Evolutionary conservation across 352 stramenopile species (phyloP), one percentile per base, ranked within the genome.

Genomic region (Phytophthora macrochlamydospora): DNA sequence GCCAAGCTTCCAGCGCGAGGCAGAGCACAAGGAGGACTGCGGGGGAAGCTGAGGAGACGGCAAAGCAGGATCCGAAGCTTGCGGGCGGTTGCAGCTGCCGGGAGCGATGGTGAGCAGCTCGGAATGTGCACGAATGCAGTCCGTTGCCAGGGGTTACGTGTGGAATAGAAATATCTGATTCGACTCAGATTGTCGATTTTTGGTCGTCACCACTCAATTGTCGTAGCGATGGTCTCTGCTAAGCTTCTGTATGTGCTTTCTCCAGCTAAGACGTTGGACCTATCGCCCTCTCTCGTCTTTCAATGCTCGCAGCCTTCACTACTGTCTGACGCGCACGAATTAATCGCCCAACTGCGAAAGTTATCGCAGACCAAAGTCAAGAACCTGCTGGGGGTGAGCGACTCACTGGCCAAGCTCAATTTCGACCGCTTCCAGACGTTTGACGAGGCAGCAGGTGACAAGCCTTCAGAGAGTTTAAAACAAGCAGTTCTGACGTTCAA

Each of bases 191-290:
- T 24, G 18, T 24, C 18, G 18, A 24, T 24, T 24, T 24, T 24
- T 0, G 13, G 28, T 50, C 11, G 12, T 43, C 33, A 31, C 11
- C 33, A 38, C 18, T 31, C 18, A 48, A 28, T n/a, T 40, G 35
- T 46, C 40, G 40, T 24, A 24, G 44, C 52, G 24, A 75, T 55
- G 52, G 55, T 46, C 0, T 61, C 66, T 13, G 67, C 71, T 18
- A 77, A 79, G 5, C 59, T 97, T 13, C 58, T 95, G 40, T 92
- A 89, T 31, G 69, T 97, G 67, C 76, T 97, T 44, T 97, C 91
- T 33, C 91, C 91, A 13, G 90, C 91, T 32, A 97, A 97, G 82
- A 97, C 89, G 32, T 71, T 97, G 49, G 85, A 95, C 58, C 78
- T 94, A 74, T 70, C 82, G 18, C 40, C 52, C 37, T 45, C 76